Conservation (phyloP, 2,329 filamentous ascomycete genomes). For the Keithomyces neogunnii region DNA sequence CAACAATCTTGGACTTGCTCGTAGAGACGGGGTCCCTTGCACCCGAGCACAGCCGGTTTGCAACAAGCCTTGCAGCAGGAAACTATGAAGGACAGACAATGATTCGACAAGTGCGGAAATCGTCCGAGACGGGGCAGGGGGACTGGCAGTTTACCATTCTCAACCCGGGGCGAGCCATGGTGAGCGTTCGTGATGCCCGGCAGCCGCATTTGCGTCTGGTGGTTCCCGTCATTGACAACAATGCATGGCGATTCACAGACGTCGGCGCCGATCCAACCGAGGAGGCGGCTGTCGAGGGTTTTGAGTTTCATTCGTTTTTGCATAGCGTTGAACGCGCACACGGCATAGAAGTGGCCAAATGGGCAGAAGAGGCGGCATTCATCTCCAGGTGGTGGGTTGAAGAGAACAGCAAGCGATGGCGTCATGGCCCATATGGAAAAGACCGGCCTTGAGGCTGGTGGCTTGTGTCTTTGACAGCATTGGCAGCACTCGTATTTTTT, state of each 20-base stretch:
- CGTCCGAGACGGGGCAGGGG: constrained; percentile 13
- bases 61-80: constrained; percentile 16
- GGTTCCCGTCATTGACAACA: constrained; percentile 21
- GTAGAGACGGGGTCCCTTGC: constrained; percentile 23
- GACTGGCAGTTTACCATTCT: constrained; percentile 26
- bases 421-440: constrained; percentile 14
- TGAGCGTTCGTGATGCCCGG: constrained; percentile 23
- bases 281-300: constrained; percentile 13
- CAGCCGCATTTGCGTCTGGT: constrained; percentile 20
- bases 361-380: constrained; percentile 25
- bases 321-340: constrained; percentile 11
- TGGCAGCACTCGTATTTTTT: neutral
- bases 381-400: constrained; percentile 25
- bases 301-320: constrained; percentile 16
- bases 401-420: constrained; percentile 26
- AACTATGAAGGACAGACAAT: constrained; percentile 28
- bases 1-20: constrained; percentile 26
- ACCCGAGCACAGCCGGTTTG: constrained; percentile 15
- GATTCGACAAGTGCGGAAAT: constrained; percentile 18
- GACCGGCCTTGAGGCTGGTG: neutral
- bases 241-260: constrained; percentile 24
- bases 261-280: constrained; percentile 20
- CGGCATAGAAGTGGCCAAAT: constrained; percentile 18
- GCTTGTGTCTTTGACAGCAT: neutral
- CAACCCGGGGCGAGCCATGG: constrained; percentile 24